phyloP scores from a whole-genome alignment of 2,329 filamentous ascomycete species.

The Drechslera avenae region DNA sequence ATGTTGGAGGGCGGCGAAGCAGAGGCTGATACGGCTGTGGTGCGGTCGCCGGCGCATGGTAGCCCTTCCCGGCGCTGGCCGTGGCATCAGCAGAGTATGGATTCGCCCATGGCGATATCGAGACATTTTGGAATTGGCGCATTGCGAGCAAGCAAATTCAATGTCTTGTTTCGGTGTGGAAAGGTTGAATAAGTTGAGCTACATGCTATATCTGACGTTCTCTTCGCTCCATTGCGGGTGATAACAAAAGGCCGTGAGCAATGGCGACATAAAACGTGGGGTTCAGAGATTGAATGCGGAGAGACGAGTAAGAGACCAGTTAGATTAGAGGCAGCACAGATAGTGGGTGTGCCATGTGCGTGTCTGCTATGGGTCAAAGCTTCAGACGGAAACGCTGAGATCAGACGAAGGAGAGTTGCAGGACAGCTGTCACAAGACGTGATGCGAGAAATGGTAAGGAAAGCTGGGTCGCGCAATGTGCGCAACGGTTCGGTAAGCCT shows the following conservation, averaged over 20 bases:
- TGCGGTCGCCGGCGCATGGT: constrained; percentile 20
- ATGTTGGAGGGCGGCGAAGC: constrained; percentile 32
- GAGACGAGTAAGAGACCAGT: constrained; percentile 41
- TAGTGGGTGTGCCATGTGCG: constrained; percentile 34
- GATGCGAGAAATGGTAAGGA: constrained; percentile 26
- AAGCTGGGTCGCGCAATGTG: constrained; percentile 31
- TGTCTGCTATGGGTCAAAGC: constrained; percentile 36
- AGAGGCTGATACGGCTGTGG: constrained; percentile 19
- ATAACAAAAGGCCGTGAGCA: constrained; percentile 34
- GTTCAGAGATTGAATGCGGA: constrained; percentile 39
- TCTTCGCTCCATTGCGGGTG: constrained; percentile 40
- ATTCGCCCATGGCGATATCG: constrained; percentile 42
- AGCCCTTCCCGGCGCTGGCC: constrained; percentile 21
- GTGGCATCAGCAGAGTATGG: constrained; percentile 29
- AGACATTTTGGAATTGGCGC: constrained; percentile 39
- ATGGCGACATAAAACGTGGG: constrained; percentile 46
- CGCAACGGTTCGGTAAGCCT: constrained; percentile 39
- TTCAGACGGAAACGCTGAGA: constrained; percentile 29
- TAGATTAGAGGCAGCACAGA: constrained; percentile 33
- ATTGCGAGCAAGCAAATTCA: constrained; percentile 33
- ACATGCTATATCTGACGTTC: constrained; percentile 39
- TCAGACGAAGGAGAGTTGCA: constrained; percentile 36
- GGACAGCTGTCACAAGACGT: constrained; percentile 42
- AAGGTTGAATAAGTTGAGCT: constrained; percentile 35
- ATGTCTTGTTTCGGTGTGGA: constrained; percentile 23